Evolutionary conservation across 495 filamentous ascomycete genomes (phyloP).

Genomic region (Aspergillus biplanus): DNA sequence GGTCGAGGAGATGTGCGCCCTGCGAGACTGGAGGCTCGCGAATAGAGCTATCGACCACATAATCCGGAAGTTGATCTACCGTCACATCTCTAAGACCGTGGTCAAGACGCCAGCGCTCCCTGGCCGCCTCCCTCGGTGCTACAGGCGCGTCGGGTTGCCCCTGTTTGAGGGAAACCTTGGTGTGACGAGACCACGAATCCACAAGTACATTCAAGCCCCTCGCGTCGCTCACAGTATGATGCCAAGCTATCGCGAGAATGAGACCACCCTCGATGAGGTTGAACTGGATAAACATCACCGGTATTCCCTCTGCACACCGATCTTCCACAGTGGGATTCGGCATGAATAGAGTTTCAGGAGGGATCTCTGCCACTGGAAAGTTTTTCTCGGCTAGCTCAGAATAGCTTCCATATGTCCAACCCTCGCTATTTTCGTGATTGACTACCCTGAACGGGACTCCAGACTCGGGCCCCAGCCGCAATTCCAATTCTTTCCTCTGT

Average conservation of each 20-base stretch:
- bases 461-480: constrained; percentile 11
- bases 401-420: constrained; percentile 18
- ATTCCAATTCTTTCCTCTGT: constrained; percentile 14
- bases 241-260: constrained; percentile 13
- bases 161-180: not conserved
- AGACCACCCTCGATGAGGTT: constrained; percentile 13
- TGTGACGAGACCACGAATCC: constrained; percentile 15
- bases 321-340: constrained; percentile 1
- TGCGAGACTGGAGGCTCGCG: constrained; percentile 6
- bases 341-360: constrained; percentile 16
- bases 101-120: constrained; percentile 16
- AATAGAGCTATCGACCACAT: constrained; percentile 13
- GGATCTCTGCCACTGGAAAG: constrained; percentile 16
- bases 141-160: constrained; percentile 6
- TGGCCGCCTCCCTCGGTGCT: not conserved
- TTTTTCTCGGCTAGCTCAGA: constrained; percentile 11
- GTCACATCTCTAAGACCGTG: constrained; percentile 15
- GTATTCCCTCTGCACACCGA: constrained; percentile 3
- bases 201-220: constrained; percentile 10
- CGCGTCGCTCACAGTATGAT: constrained; percentile 15
- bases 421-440: constrained; percentile 9
- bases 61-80: constrained; percentile 15
- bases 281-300: constrained; percentile 8
- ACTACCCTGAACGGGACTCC: constrained; percentile 14
- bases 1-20: constrained; percentile 16